Percentiles rank a stretch among this genome's conserved stretches.
Conservation (phyloP, 2,329 filamentous ascomycete genomes). For the Xylariaceae sp. region DNA sequence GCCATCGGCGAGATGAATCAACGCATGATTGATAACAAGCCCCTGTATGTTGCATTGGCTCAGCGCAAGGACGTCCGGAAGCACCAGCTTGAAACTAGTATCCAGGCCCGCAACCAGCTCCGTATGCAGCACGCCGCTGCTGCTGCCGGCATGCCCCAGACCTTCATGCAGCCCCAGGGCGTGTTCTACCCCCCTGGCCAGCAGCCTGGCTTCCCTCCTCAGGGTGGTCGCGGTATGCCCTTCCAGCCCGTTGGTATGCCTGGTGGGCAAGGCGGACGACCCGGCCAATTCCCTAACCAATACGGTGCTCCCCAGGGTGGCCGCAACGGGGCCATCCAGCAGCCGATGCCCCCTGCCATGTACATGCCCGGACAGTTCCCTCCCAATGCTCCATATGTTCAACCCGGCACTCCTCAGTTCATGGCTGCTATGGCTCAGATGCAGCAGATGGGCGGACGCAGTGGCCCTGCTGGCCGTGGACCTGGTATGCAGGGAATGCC, state of each 20-base stretch:
- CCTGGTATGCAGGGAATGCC: conserved; percentile 68
- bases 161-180: conserved; percentile 74
- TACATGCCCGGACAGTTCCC: conserved; percentile 82
- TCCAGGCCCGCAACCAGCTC: conserved; percentile 97
- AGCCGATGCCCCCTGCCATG: conserved; percentile 83
- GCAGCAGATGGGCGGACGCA: conserved; percentile 59
- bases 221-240: conserved; percentile 61
- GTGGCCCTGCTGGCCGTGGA: conserved; percentile 62
- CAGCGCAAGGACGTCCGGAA: conserved; percentile 99
- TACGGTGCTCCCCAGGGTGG: conserved; percentile 83
- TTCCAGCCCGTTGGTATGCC: conserved; percentile 66
- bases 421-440: conserved; percentile 80
- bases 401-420: conserved; percentile 75
- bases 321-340: conserved; percentile 73
- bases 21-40: conserved; percentile 96
- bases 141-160: conserved; percentile 81
- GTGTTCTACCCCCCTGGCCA: conserved; percentile 90
- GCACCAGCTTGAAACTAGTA: conserved; percentile 98
- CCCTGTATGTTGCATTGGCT: conserved; percentile 93
- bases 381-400: conserved; percentile 70
- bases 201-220: conserved; percentile 66
- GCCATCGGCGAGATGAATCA: conserved; percentile 99
- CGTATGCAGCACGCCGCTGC: conserved; percentile 97
- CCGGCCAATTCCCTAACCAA: conserved; percentile 76
- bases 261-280: conserved; percentile 73